These are phyloP conservation scores for Xylaria castorea DNA, from an alignment of 495 filamentous ascomycete species.

Conservation along the genomic window DNA sequence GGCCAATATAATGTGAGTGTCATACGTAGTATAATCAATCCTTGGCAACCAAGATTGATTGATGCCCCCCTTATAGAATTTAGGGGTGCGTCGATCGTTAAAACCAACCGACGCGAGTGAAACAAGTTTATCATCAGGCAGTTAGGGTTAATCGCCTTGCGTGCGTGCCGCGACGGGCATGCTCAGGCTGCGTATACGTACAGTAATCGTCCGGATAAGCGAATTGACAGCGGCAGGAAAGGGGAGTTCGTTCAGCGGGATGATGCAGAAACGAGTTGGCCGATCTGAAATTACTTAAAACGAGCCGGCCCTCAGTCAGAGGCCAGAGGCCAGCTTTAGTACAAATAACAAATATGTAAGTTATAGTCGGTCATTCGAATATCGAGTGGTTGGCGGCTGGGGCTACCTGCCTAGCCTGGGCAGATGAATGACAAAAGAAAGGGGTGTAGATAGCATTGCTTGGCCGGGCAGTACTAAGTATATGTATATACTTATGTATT, in stretches of 20 bases:
- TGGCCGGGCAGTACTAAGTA: constrained; percentile 21
- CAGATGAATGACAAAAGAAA: constrained; percentile 12
- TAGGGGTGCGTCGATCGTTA: background rate
- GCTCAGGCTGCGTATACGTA: background rate
- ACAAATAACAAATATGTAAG: background rate
- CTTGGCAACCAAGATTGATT: constrained; percentile 25
- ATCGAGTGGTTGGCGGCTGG: constrained; percentile 17
- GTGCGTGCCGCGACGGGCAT: background rate
- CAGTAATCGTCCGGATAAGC: constrained; percentile 2
- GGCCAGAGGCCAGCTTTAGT: constrained; percentile 4
- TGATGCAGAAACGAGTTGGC: constrained; percentile 2
- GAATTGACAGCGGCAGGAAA: background rate
- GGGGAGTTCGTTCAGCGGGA: constrained; percentile 11
- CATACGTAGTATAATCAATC: background rate
- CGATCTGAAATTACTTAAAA: too few species aligned
- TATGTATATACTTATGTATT: constrained; percentile 23
- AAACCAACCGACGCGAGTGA: background rate
- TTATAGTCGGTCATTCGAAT: constrained; percentile 12
- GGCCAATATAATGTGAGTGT: constrained; percentile 7
- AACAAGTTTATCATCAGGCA: constrained; percentile 11
- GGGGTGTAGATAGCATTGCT: constrained; percentile 20
- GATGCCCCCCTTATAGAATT: constrained; percentile 4
- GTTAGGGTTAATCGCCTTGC: background rate
- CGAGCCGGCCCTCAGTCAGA: background rate
- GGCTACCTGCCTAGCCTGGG: constrained; percentile 17